Evolutionary conservation across 2,329 filamentous ascomycete species (phyloP), one percentile per base, ranked within the genome.

Genomic region (Colletotrichum siamense): DNA sequence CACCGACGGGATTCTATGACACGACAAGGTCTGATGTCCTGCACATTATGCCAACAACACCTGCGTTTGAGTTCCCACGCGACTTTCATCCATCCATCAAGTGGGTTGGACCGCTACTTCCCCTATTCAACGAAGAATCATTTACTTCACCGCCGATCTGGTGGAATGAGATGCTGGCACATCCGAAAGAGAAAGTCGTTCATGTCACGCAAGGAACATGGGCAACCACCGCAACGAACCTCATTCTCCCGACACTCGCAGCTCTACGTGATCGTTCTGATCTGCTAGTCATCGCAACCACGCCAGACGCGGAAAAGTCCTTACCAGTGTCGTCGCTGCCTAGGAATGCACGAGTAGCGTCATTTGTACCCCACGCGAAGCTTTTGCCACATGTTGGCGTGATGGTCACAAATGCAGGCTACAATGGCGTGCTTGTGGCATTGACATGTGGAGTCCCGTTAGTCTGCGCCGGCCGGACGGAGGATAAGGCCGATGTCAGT

Each of bases 401-500:
- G 77, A 77, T 80, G 77, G 77, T 79, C 5, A 79, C 77, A 16
- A 79, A 80, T 61, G 79, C 75, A 16, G 78, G 78, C 16, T 81
- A 80, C 63, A 77, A 76, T 34, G 78, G 77, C 5, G 79, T 78
- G 0, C 73, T 79, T 2, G 72, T 73, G 1, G 79, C 78, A 1
- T 68, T 81, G n/a, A 59, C 32, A 24, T 77, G 76, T 36, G 79
- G 79, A 24, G 78, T 80, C 0, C 79, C 79, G 18, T 68, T 81
- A 2, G 77, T 81, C 1, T 80, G 78, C 39, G 79, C 79, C 3
- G 79, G 78, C 0, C 71, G 73, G 9, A 73, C 72, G 30, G 78
- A 79, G 69, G 79, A 81, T 44, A 81, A 79, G 68, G 80, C 82
- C 1, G 86, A 88, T 73, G 77, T 77, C 1, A 78, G 78, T 63